phyloP scores from a whole-genome alignment of 805 yeast species.

The Metschnikowia lochheadii region DNA sequence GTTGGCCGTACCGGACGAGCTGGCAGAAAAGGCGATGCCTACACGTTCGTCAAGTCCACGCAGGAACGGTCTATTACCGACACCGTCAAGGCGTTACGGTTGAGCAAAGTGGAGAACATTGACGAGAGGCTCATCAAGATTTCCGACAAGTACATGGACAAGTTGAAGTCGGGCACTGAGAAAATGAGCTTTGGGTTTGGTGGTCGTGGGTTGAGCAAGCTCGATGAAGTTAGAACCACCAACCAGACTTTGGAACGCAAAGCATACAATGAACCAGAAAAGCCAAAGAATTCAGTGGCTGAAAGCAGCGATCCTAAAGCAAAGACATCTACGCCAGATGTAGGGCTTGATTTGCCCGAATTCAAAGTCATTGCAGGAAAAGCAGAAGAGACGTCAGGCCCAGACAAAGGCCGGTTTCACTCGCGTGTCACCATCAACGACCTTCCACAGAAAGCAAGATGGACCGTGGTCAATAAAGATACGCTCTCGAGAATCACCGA shows the following conservation, averaged over 20 bases:
- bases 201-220: constrained; percentile 82
- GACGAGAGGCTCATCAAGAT: constrained; percentile 48
- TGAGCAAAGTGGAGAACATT: constrained; percentile 48
- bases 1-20: constrained; percentile 97
- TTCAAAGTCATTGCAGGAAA: constrained; percentile 49
- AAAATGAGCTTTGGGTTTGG: constrained; percentile 79
- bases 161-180: constrained; percentile 61
- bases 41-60: constrained; percentile 57
- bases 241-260: constrained; percentile 47
- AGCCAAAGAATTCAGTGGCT: neutral
- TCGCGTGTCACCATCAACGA: constrained; percentile 79
- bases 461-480: constrained; percentile 70
- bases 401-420: constrained; percentile 53
- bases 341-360: constrained; percentile 32
- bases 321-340: neutral
- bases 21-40: constrained; percentile 56
- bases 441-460: constrained; percentile 73
- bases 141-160: constrained; percentile 52
- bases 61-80: constrained; percentile 68
- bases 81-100: constrained; percentile 61
- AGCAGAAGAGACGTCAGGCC: constrained; percentile 51
- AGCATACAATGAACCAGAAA: constrained; percentile 32
- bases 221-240: constrained; percentile 58
- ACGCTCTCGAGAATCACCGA: constrained; percentile 63
- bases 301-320: neutral